Conservation (phyloP, 306 rosid genomes). For the Dalbergia oliveri region DNA sequence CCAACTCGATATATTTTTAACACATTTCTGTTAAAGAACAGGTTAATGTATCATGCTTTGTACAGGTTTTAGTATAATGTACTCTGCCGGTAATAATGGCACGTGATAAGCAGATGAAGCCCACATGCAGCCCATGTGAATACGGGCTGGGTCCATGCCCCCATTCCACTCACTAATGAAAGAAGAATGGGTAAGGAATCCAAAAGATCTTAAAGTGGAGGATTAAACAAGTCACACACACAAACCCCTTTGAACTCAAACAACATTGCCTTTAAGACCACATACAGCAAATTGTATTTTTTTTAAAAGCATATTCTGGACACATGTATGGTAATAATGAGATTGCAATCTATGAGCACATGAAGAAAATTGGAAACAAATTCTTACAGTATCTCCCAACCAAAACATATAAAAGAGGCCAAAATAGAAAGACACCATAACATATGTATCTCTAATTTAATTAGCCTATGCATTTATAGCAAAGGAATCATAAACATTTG, state of each 20-base stretch:
- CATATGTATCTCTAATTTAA: slow-evolving; percentile 41
- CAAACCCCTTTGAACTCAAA: slow-evolving; percentile 18
- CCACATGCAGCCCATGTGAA: slow-evolving; percentile 64
- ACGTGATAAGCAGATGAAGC: slow-evolving; percentile 49
- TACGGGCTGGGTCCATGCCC: slow-evolving; percentile 42
- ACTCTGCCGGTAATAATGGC: no score
- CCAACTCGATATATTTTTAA: no score
- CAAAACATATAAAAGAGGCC: neutral
- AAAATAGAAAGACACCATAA: slow-evolving; percentile 30
- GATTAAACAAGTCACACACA: slow-evolving; percentile 34
- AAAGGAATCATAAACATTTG: slow-evolving; percentile 61
- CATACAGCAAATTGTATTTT: neutral
- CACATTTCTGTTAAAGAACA: no score
- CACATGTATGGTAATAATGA: slow-evolving; percentile 54
- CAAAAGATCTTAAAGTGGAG: slow-evolving; percentile 17
- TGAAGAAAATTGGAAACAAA: slow-evolving; percentile 40
- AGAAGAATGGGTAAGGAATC: slow-evolving; percentile 20
- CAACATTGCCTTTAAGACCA: neutral
- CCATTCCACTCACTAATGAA: slow-evolving; percentile 6
- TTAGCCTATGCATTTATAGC: slow-evolving; percentile 56
- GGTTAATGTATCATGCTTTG: no score
- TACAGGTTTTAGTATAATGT: no score
- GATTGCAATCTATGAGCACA: slow-evolving; percentile 37
- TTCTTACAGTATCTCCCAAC: slow-evolving; percentile 46
- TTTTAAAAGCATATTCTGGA: slow-evolving; percentile 35